Base-by-base conservation (phyloP, 495 filamentous ascomycete species). In the Penicillium ucsense region DNA sequence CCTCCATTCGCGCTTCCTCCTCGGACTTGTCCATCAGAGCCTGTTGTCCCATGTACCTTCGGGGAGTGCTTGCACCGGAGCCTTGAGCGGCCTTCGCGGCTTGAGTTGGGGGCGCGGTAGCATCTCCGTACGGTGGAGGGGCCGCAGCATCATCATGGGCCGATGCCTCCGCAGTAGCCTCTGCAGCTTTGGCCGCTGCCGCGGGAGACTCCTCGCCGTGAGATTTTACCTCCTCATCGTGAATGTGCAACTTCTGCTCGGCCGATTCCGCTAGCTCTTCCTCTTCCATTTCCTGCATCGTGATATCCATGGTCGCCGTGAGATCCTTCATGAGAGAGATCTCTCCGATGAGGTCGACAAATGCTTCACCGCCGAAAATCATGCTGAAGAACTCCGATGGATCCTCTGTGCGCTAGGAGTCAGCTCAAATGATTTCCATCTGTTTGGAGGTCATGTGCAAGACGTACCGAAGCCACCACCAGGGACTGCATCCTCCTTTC, bases 331-430 rank as follows among this genome's bases (percentile, higher is more conserved):
- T 91, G 43, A 94, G 76, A 40, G 84, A 89, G 50, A 94, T 89
- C 68, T 94, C 88, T 45, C 89, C 88, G 56, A 92, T 94, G 60
- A 89, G 80, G 65, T 92, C 91, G 28, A 83, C 76, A 59, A 99
- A 99, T 4, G 94, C 92, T 48, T 95, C 91, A 34, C 92, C 92
- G 52, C 92, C 92, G 57, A 99, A 99, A 49, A 99, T 97, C 77
- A 89, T 94, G 53, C 87, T 83, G 66, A 99, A 97, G 80, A 99
- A 99, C 70, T 99, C 94, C 38, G 89, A 79, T 0, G 92, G 94
- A 56, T 99, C 92, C 73, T 88, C 84, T 84, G 53, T 49, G 20
- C 11, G n/a, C 31, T 40, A 4, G 38, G 20, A 40, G 27, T 20
- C n/a, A 43, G 41, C 41, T 5, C 31, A 4, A 10, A 31, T 20